A percentile compares a stretch with the other conserved stretches of the same genome.
Evolutionary conservation across 495 filamentous ascomycete species (phyloP).

Genomic region (Schizothecium vesticola): DNA sequence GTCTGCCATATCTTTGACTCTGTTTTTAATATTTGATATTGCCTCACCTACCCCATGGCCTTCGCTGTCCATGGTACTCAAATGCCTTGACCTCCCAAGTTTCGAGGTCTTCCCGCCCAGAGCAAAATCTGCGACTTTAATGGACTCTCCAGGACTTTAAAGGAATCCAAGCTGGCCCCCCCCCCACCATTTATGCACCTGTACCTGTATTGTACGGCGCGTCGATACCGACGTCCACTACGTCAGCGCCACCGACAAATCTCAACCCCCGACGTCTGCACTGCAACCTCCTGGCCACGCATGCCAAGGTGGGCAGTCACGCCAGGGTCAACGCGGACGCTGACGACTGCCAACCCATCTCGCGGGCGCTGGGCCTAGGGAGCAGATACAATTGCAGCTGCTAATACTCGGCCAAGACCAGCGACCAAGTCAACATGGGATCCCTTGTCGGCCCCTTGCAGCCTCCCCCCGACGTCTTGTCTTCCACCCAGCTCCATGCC

Average conservation of each 20-base stretch:
- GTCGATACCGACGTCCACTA: not conserved
- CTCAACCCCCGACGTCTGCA: not conserved
- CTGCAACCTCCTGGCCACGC: not conserved
- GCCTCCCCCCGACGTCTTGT: constrained; percentile 24
- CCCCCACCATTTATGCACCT: not conserved
- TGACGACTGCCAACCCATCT: no score
- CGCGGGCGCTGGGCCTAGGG: no score
- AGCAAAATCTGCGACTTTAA: not conserved
- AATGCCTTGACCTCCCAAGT: not conserved
- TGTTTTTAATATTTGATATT: not conserved
- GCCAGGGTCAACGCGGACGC: not conserved
- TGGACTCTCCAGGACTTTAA: no score
- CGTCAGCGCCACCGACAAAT: not conserved
- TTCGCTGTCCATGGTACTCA: not conserved
- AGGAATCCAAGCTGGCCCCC: not conserved
- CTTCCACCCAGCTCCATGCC: constrained; percentile 49
- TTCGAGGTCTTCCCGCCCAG: not conserved
- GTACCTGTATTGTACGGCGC: not conserved
- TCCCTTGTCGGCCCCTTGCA: not conserved
- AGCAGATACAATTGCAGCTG: not conserved
- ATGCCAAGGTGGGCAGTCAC: not conserved
- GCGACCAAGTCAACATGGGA: not conserved
- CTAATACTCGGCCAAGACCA: not conserved
- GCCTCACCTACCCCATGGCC: not conserved
- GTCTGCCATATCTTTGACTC: not conserved